A percentile compares a stretch with the other conserved stretches of the same genome.
These are phyloP conservation scores for Leishmania gerbilli DNA, from an alignment of 208 protist genomes.

Conservation along the genomic window DNA sequence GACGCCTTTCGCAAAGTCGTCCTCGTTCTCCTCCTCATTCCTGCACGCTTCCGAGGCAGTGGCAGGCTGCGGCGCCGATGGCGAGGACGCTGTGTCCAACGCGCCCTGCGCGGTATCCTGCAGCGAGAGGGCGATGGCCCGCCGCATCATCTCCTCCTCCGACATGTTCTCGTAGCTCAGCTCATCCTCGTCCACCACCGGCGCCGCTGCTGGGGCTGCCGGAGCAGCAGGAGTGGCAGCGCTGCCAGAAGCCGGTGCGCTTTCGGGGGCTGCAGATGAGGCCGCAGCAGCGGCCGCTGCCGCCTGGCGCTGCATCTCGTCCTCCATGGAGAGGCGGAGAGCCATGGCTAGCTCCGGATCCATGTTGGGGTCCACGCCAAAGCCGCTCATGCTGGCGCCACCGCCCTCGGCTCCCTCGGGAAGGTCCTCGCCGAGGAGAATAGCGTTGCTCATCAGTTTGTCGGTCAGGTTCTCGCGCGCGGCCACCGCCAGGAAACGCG, in stretches of 20 bases:
- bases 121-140: slow-evolving; percentile 81
- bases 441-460: slow-evolving; percentile 90
- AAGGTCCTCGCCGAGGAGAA: slow-evolving; percentile 71
- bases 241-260: background rate
- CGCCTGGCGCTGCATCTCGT: slow-evolving; percentile 91
- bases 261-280: slow-evolving; percentile 26
- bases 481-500: slow-evolving; percentile 84
- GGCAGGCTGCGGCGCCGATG: slow-evolving; percentile 5
- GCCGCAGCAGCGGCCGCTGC: slow-evolving; percentile 44
- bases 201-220: slow-evolving; percentile 2
- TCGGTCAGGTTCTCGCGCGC: slow-evolving; percentile 89
- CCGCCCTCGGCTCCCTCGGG: slow-evolving; percentile 22
- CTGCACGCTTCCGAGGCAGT: background rate
- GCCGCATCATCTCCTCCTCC: slow-evolving; percentile 87
- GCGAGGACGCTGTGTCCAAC: background rate
- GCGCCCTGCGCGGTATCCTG: slow-evolving; percentile 41
- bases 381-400: slow-evolving; percentile 40
- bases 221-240: slow-evolving; percentile 14
- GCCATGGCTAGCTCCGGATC: slow-evolving; percentile 96
- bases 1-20: slow-evolving; percentile 38
- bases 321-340: slow-evolving; percentile 95
- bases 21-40: slow-evolving; percentile 39
- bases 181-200: slow-evolving; percentile 10
- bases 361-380: slow-evolving; percentile 90
- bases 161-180: slow-evolving; percentile 60